phyloP scores from a whole-genome alignment of 495 filamentous ascomycete species.

The Letharia columbiana region DNA sequence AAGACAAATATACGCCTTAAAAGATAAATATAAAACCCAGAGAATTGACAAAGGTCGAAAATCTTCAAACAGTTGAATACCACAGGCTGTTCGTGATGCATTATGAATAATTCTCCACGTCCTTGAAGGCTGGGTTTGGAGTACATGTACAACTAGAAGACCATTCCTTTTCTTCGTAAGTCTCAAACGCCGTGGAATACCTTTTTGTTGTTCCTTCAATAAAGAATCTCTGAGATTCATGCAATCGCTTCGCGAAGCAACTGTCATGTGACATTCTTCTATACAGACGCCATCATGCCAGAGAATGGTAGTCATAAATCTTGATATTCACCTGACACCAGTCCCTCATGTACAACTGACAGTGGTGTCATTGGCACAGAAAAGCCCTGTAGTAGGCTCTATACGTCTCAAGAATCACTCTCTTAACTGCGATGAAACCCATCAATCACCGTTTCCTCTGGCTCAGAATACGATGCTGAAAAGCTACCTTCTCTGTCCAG shows the following conservation, averaged over 20 bases:
- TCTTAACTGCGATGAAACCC: neutral
- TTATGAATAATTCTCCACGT: neutral
- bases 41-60: neutral
- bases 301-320: constrained; percentile 15
- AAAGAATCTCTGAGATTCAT: neutral
- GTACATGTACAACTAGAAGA: neutral
- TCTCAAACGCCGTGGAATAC: neutral
- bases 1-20: neutral
- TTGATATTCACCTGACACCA: constrained; percentile 15
- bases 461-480: constrained; percentile 11
- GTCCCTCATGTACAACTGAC: constrained; percentile 12
- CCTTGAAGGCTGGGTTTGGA: neutral
- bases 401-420: neutral
- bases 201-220: neutral
- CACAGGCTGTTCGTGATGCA: neutral
- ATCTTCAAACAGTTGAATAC: neutral
- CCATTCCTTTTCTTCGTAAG: neutral
- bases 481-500: constrained; percentile 46
- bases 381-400: neutral
- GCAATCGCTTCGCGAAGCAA: constrained; percentile 4
- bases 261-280: constrained; percentile 1
- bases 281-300: constrained; percentile 14
- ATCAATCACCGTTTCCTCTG: neutral
- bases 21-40: neutral
- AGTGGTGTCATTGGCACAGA: neutral